Conservation (phyloP, 2,329 filamentous ascomycete species). For the Aureobasidium lini region DNA sequence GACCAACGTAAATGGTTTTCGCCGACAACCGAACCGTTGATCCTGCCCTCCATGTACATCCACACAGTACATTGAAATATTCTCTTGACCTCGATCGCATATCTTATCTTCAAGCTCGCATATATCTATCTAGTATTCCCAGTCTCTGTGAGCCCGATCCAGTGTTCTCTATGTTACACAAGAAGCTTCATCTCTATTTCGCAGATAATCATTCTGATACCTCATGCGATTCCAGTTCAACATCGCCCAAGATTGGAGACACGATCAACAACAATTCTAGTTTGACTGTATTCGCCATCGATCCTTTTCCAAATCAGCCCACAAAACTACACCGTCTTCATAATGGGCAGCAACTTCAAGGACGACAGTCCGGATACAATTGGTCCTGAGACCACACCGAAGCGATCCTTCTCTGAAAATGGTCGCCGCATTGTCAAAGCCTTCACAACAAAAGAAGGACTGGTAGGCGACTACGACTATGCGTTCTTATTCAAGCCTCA, state of each 20-base stretch:
- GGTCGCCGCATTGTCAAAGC: slow-evolving; percentile 34
- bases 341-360: slow-evolving; percentile 23
- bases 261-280: slow-evolving; percentile 1
- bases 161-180: background rate
- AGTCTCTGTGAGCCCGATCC: background rate
- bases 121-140: background rate
- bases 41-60: background rate
- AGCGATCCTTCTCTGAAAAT: slow-evolving; percentile 35
- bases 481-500: slow-evolving; percentile 75
- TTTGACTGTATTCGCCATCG: background rate
- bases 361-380: slow-evolving; percentile 40
- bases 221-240: slow-evolving; percentile 20
- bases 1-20: slow-evolving; percentile 8
- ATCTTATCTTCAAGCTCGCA: slow-evolving; percentile 4
- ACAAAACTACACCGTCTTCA: background rate
- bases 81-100: slow-evolving; percentile 2
- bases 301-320: background rate
- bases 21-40: slow-evolving; percentile 7
- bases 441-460: slow-evolving; percentile 55
- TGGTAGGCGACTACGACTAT: slow-evolving; percentile 86
- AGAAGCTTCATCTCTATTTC: background rate
- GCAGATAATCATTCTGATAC: background rate
- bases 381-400: slow-evolving; percentile 33
- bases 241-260: slow-evolving; percentile 24
- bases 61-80: slow-evolving; percentile 2